Conservation (phyloP, 1,284 basidiomycete species). For the Trichosporon ovoides region DNA sequence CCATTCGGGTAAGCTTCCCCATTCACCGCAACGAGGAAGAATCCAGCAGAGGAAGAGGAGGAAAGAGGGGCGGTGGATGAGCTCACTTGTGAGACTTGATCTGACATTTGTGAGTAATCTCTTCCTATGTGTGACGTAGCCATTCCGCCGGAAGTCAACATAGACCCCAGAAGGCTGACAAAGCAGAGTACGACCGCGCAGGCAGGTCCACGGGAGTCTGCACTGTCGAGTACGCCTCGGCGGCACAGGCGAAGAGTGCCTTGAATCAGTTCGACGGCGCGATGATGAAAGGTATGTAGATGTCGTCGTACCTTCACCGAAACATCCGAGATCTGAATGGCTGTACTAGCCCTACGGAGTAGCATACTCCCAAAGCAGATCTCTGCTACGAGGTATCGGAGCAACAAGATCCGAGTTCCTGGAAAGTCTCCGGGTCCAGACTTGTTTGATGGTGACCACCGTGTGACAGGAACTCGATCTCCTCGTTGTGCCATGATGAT, state of each 20-base stretch:
- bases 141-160: slow-evolving; percentile 21
- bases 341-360: slow-evolving; percentile 4
- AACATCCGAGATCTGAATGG: too few species aligned
- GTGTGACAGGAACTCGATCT: too few species aligned
- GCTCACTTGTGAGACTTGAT: slow-evolving; percentile 26
- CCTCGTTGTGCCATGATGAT: too few species aligned
- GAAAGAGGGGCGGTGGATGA: slow-evolving; percentile 2
- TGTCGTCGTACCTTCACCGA: too few species aligned
- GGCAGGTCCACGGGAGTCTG: slow-evolving; percentile 86
- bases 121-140: too few species aligned
- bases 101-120: slow-evolving; percentile 28
- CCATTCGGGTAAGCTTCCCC: slow-evolving; percentile 70
- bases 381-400: too few species aligned
- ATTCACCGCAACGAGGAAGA: background rate
- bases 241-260: slow-evolving; percentile 72
- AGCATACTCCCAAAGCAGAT: too few species aligned
- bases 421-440: too few species aligned
- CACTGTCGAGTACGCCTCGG: slow-evolving; percentile 71
- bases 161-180: too few species aligned
- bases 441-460: too few species aligned
- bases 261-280: slow-evolving; percentile 84
- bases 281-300: slow-evolving; percentile 87
- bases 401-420: too few species aligned
- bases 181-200: slow-evolving; percentile 79
- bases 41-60: background rate